Conservation (phyloP, 768 basidiomycete species). For the Boletus eberwhitei region DNA sequence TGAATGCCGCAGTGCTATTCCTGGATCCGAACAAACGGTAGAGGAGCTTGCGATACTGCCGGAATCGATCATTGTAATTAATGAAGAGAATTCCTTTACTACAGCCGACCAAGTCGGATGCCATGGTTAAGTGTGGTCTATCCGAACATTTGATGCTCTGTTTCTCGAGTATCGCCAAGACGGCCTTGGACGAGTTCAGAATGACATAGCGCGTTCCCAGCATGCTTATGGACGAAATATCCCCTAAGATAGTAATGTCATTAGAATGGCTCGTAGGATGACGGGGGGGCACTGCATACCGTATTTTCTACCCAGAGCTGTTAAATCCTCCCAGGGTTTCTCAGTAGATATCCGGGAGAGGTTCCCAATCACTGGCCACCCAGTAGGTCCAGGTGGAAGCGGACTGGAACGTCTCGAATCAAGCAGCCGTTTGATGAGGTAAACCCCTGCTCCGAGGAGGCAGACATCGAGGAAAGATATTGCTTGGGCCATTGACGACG, state of each 20-base stretch:
- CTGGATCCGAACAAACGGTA: slow-evolving; percentile 12
- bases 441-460: slow-evolving; percentile 19
- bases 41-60: slow-evolving; percentile 14
- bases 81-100: slow-evolving; percentile 2
- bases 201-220: slow-evolving; percentile 48
- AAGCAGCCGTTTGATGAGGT: neutral
- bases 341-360: slow-evolving; percentile 49
- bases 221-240: slow-evolving; percentile 22
- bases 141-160: slow-evolving; percentile 51
- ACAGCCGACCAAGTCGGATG: slow-evolving; percentile 19
- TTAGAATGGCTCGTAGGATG: neutral
- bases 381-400: slow-evolving; percentile 22
- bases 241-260: slow-evolving; percentile 21
- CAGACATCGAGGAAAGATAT: slow-evolving; percentile 3
- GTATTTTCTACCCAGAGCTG: slow-evolving; percentile 50
- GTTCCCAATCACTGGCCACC: slow-evolving; percentile 48
- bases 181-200: slow-evolving; percentile 44
- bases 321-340: slow-evolving; percentile 50
- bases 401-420: neutral
- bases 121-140: slow-evolving; percentile 18
- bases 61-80: slow-evolving; percentile 5
- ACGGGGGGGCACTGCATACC: slow-evolving; percentile 34
- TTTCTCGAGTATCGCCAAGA: slow-evolving; percentile 50
- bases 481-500: neutral
- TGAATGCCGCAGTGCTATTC: too few species aligned